Conservation (phyloP, 352 stramenopile genomes). For the Globisporangium parvum region DNA sequence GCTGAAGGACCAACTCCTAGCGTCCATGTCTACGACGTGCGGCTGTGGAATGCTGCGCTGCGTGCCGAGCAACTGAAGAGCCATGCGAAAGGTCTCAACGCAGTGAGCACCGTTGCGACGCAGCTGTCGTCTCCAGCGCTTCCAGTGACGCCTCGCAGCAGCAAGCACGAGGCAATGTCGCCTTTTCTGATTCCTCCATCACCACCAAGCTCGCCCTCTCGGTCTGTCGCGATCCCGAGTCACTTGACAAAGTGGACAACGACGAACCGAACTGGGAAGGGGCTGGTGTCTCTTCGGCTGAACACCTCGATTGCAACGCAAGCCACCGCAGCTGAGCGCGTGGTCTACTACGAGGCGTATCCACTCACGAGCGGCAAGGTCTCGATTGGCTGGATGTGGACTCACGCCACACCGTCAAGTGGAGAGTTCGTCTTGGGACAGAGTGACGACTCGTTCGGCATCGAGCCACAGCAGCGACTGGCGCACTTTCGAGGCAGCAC, state of each 20-base stretch:
- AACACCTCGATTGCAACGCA: constrained; percentile 17
- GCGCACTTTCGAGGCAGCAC: constrained; percentile 23
- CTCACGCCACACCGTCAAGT: constrained; percentile 1
- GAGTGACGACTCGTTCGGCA: constrained; percentile 26
- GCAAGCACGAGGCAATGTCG: not conserved
- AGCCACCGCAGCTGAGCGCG: not conserved
- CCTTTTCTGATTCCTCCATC: constrained; percentile 22
- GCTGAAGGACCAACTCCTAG: constrained; percentile 1
- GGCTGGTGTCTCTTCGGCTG: constrained; percentile 33
- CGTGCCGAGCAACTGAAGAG: constrained; percentile 48
- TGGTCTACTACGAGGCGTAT: constrained; percentile 54
- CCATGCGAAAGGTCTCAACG: constrained; percentile 42
- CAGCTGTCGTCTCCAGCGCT: constrained; percentile 9
- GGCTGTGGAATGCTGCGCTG: constrained; percentile 54
- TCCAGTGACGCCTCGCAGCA: constrained; percentile 19
- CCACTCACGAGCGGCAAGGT: constrained; percentile 43
- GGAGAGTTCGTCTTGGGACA: constrained; percentile 36
- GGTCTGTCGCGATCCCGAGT: constrained; percentile 20
- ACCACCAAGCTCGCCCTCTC: constrained; percentile 29
- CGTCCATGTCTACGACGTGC: constrained; percentile 50
- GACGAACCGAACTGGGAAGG: constrained; percentile 38
- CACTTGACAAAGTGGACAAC: constrained; percentile 51
- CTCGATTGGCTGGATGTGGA: constrained; percentile 44
- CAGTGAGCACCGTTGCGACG: constrained; percentile 9
- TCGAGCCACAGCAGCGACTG: constrained; percentile 34